Base-by-base conservation (phyloP, 1,284 basidiomycete genomes). In the Ceratobasidium sp. region DNA sequence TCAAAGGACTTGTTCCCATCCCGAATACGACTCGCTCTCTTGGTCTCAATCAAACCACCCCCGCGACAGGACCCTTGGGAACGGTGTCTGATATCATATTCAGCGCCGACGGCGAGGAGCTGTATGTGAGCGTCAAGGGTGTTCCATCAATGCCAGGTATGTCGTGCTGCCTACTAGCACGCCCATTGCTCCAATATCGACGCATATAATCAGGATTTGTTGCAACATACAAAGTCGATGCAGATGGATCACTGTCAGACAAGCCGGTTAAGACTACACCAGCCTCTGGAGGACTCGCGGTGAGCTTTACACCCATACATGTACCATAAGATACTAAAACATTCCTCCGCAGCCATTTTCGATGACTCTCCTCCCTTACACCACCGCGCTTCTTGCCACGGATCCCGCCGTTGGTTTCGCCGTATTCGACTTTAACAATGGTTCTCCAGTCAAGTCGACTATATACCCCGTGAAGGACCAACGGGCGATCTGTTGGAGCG, bases 401-500 rank as follows among this genome's bases (percentile, higher is more conserved):
- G 84, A 86, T 75, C 80, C 84, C 14, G 83, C 80, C 23, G 67
- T 83, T 51, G 84, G 84, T 23, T 83, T 82, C 75, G 82, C 83
- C 72, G 80, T 85, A 72, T 81, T 84, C 74, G 82, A 85, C 77
- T 77, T 85, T 61, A 75, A 72, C 61, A 71, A 73, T 8, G 62
- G 38, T 11, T 30, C 61, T 18, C 36, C 58, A 6, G 69, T 73
- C 14, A 67, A 40, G 12, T 61, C 73, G 14, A 75, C 63, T 53
- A 72, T 79, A 18, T 82, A 85, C 62, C 75, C 77, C 12, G 44
- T 73, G 16, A 11, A 49, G 16, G 83, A 82, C 16, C 84, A 85
- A 78, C 74, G 70, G n/a, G 84, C 83, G 38, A 83, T 81, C 18
- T 85, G 84, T 79, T 86, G 84, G 85, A 81, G 82, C 23, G 79